phyloP scores from a whole-genome alignment of 2,329 filamentous ascomycete genomes.

The Penicillium brevicompactum region DNA sequence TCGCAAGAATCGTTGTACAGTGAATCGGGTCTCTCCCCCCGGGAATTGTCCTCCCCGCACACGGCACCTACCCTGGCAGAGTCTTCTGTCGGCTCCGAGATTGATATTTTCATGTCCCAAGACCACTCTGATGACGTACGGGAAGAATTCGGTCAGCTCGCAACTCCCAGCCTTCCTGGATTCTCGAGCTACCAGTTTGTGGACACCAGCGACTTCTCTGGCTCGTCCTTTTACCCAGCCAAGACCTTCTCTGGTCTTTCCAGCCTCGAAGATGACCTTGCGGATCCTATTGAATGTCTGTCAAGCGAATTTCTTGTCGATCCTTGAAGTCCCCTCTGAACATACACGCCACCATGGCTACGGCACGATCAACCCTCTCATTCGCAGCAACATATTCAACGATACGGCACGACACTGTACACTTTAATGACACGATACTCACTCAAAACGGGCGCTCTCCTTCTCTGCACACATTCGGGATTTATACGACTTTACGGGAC shows the following conservation, averaged over 20 bases:
- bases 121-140: constrained; percentile 31
- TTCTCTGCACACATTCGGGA: constrained; percentile 12
- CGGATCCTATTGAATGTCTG: constrained; percentile 42
- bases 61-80: constrained; percentile 38
- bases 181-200: constrained; percentile 31
- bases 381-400: constrained; percentile 19
- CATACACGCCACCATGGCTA: constrained; percentile 9
- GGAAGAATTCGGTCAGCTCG: constrained; percentile 35
- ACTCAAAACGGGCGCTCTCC: constrained; percentile 12
- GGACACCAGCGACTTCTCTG: constrained; percentile 31
- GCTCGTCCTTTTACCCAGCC: constrained; percentile 36
- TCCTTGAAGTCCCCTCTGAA: constrained; percentile 15
- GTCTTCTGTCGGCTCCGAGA: constrained; percentile 38
- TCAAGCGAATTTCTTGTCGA: constrained; percentile 43
- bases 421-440: constrained; percentile 25
- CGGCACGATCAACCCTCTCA: constrained; percentile 12
- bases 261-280: constrained; percentile 34
- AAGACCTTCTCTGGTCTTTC: constrained; percentile 32
- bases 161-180: constrained; percentile 31
- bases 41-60: constrained; percentile 40
- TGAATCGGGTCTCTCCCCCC: constrained; percentile 30
- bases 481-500: constrained; percentile 9
- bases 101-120: constrained; percentile 45
- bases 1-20: constrained; percentile 34
- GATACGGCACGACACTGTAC: constrained; percentile 26